These are phyloP conservation scores for Berberis thunbergii DNA, from an alignment of 164 flowering plant species.

Conservation along the genomic window DNA sequence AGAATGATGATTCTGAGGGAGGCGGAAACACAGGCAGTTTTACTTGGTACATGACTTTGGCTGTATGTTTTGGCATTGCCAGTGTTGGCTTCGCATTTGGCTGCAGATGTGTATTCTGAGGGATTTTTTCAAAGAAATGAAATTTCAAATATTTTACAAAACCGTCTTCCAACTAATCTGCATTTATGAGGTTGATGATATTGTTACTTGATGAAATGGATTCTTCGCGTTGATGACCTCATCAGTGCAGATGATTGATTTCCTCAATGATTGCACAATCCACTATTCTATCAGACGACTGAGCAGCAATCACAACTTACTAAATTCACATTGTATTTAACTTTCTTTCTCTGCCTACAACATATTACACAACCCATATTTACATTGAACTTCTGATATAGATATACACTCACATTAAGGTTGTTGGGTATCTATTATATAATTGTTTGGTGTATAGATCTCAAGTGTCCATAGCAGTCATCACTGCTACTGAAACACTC, in stretches of 20 bases:
- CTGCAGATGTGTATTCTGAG: conserved; percentile 8
- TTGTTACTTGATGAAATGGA: too few species aligned
- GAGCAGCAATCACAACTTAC: too few species aligned
- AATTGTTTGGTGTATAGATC: conserved; percentile 46
- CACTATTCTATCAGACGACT: too few species aligned
- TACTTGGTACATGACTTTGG: conserved; percentile 12
- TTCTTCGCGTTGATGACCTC: too few species aligned
- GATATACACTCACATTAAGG: background rate
- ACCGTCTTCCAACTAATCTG: too few species aligned
- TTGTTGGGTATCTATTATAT: conserved; percentile 12
- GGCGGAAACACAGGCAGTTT: background rate
- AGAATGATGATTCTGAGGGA: background rate
- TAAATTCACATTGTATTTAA: too few species aligned
- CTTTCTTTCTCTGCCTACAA: too few species aligned
- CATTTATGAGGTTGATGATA: too few species aligned
- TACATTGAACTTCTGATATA: background rate
- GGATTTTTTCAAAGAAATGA: background rate
- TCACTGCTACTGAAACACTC: conserved; percentile 39
- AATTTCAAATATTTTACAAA: too few species aligned
- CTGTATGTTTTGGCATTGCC: conserved; percentile 23
- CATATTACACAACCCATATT: too few species aligned
- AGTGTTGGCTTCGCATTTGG: conserved; percentile 11
- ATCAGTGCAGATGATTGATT: too few species aligned
- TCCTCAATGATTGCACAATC: too few species aligned
- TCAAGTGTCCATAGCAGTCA: conserved; percentile 69